Base-by-base conservation (phyloP, 805 yeast genomes). In the Saturnispora diversa region DNA sequence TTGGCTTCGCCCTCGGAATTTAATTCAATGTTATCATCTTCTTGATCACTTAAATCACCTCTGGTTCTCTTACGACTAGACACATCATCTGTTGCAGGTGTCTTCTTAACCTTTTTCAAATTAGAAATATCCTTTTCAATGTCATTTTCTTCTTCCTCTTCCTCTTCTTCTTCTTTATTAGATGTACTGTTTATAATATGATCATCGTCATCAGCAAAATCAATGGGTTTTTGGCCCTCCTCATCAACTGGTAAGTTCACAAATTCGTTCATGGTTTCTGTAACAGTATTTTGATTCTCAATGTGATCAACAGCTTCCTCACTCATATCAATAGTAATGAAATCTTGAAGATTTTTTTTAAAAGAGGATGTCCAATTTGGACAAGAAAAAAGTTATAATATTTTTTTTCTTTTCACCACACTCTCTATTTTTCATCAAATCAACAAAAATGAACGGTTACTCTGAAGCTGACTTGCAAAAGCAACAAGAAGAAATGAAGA, bases 401-500 rank as follows among this genome's bases (percentile, higher is more conserved):
- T 20, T 29, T 28, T 37, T 29, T 29, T 29, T 21, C 7, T 29
- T 16, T 22, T 17, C 26, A 6, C 21, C 11, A 23, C 12, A 12
- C 12, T 23, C 10, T 20, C 21, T 9, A 37, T 21, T 12, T 29
- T 30, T 30, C 10, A 27, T 15, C 15, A 20, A 30, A 30, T 30
- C 11, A 30, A 20, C n/a, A 13, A 44, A 16, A 39, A 53, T 53
- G 59, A 60, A 50, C 52, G 61, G 52, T 21, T 53, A 51, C 50
- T 49, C 56, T 17, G 54, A 57, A 50, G 60, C 55, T 49, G 58
- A 56, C 46, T 52, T 56, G 36, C 77, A 72, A 66, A 77, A 72
- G 56, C 47, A 46, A 16, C 52, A 48, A 50, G 85, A 79, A 54
- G 84, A 77, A 52, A 79, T 78, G 61, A 79, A 74, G 66, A 77